Conservation (phyloP, 1,139 yeast genomes). For the Kodamaea suecica region DNA sequence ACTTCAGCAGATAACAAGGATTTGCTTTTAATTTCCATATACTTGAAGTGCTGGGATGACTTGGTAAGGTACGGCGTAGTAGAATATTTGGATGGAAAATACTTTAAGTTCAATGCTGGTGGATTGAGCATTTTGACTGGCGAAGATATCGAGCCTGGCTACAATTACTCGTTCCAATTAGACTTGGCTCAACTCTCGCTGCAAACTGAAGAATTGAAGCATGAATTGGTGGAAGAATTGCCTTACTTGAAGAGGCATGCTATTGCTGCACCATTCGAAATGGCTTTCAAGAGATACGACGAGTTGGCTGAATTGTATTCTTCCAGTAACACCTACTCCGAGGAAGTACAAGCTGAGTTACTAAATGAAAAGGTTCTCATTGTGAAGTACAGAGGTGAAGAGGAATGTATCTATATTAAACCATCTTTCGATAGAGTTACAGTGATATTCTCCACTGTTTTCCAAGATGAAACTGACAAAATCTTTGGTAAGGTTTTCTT, state of each 20-base stretch:
- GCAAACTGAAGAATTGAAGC: slow-evolving; percentile 44
- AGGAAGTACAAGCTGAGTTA: slow-evolving; percentile 49
- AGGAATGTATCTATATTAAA: slow-evolving; percentile 84
- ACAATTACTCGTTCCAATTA: slow-evolving; percentile 73
- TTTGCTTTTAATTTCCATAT: slow-evolving; percentile 63
- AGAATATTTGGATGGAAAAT: slow-evolving; percentile 40
- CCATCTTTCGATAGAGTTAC: slow-evolving; percentile 97
- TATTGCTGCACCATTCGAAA: slow-evolving; percentile 89
- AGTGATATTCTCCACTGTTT: slow-evolving; percentile 88
- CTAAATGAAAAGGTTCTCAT: slow-evolving; percentile 60
- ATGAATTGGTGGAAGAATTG: slow-evolving; percentile 56
- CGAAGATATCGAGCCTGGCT: slow-evolving; percentile 63
- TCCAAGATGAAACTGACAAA: slow-evolving; percentile 96
- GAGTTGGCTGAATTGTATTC: slow-evolving; percentile 58
- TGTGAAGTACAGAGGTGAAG: slow-evolving; percentile 79
- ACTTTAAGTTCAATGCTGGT: slow-evolving; percentile 28
- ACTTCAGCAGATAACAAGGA: slow-evolving; percentile 68
- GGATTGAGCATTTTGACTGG: slow-evolving; percentile 27
- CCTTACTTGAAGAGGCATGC: slow-evolving; percentile 80
- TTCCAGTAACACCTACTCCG: slow-evolving; percentile 44
- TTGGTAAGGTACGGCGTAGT: slow-evolving; percentile 64
- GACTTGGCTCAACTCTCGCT: slow-evolving; percentile 50
- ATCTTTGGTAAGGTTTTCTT: slow-evolving; percentile 91
- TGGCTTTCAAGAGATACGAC: slow-evolving; percentile 79
- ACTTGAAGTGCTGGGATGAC: slow-evolving; percentile 75